Evolutionary conservation across 352 stramenopile species (phyloP).

Genomic region (Phytophthora fragariaefolia): DNA sequence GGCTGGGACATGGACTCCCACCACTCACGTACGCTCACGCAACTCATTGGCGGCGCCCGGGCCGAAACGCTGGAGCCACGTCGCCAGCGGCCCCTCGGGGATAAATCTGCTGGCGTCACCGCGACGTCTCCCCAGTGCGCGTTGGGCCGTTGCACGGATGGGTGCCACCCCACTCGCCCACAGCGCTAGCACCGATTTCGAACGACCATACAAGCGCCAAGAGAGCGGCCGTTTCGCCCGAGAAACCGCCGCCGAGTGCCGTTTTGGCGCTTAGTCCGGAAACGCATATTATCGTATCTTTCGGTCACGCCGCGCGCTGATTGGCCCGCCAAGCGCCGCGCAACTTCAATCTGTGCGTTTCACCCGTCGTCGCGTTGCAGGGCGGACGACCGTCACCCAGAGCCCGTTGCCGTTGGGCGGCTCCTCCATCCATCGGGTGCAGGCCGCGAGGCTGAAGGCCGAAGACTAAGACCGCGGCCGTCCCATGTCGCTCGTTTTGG

Average conservation of each 20-base stretch:
- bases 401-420: neutral
- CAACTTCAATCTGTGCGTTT: constrained; percentile 26
- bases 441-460: neutral
- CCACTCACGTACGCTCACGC: neutral
- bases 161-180: no score
- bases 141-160: no score
- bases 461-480: constrained; percentile 1
- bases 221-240: constrained; percentile 5
- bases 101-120: constrained; percentile 29
- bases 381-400: neutral
- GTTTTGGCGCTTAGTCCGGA: constrained; percentile 2
- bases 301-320: neutral
- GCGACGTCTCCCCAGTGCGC: constrained; percentile 6
- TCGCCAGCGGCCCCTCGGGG: constrained; percentile 4
- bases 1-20: constrained; percentile 6
- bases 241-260: neutral
- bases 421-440: no score
- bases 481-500: constrained; percentile 6
- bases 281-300: constrained; percentile 33
- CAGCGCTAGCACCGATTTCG: constrained; percentile 7
- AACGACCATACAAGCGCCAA: neutral
- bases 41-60: constrained; percentile 1
- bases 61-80: constrained; percentile 14
- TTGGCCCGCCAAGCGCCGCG: constrained; percentile 3
- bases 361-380: constrained; percentile 11